Evolutionary conservation across 2,329 filamentous ascomycete species (phyloP).

Genomic region (Fusarium sp.): DNA sequence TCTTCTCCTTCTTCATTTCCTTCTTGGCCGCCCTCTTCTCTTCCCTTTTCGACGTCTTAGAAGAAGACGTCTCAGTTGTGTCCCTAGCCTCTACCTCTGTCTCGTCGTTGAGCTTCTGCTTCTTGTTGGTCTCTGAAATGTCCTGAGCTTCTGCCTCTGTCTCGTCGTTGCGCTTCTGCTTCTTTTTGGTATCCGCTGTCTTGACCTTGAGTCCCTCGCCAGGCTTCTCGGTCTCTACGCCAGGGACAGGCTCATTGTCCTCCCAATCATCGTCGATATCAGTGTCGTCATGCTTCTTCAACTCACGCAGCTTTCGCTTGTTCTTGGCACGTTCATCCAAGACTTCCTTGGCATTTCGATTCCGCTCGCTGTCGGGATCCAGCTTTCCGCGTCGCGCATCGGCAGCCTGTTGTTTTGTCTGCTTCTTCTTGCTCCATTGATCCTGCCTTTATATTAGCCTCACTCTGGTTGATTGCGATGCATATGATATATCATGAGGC

Average conservation of each 20-base stretch:
- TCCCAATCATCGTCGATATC: constrained; percentile 58
- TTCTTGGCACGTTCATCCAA: constrained; percentile 82
- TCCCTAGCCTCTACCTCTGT: constrained; percentile 37
- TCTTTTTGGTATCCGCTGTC: constrained; percentile 62
- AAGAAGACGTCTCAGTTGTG: constrained; percentile 56
- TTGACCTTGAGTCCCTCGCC: constrained; percentile 69
- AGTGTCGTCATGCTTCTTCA: constrained; percentile 59
- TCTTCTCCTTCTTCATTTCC: constrained; percentile 56
- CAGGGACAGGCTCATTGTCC: constrained; percentile 57
- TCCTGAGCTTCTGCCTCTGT: constrained; percentile 15
- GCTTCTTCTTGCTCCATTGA: constrained; percentile 94
- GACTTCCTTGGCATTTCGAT: constrained; percentile 87
- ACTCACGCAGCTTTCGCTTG: constrained; percentile 81
- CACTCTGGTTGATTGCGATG: background rate
- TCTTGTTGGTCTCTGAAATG: constrained; percentile 60
- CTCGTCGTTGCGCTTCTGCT: constrained; percentile 54
- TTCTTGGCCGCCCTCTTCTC: constrained; percentile 62
- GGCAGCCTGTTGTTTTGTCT: constrained; percentile 88
- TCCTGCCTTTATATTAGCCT: constrained; percentile 63
- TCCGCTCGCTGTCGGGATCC: constrained; percentile 84
- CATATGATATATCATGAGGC: background rate
- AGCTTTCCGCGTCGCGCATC: constrained; percentile 88
- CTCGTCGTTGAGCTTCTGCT: constrained; percentile 54
- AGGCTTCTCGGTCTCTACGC: constrained; percentile 68
- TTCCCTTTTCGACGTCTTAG: constrained; percentile 62